phyloP scores from a whole-genome alignment of 176 grass and related monocot genomes.

The Calamus simplicifolius region DNA sequence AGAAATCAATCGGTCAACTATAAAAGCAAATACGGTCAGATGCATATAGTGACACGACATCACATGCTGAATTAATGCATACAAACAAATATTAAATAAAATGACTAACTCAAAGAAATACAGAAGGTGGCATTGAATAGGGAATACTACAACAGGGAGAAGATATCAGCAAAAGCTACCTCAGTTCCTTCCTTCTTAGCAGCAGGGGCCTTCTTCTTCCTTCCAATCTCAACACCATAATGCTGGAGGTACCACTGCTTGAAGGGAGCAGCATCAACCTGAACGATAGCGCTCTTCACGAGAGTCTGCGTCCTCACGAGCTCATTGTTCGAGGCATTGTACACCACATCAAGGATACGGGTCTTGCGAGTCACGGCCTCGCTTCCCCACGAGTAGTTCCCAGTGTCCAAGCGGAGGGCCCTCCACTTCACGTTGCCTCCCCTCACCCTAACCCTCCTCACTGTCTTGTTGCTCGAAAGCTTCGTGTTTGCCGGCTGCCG shows the following conservation, averaged over 20 bases:
- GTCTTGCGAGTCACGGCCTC: constrained; percentile 84
- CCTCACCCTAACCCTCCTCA: constrained; percentile 4
- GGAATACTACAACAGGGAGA: not conserved
- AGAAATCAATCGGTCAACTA: too few relatives aligned
- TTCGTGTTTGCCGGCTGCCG: constrained; percentile 9
- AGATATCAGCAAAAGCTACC: constrained; percentile 21
- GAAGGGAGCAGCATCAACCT: constrained; percentile 92
- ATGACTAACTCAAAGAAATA: too few relatives aligned
- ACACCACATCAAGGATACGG: constrained; percentile 80
- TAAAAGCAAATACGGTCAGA: too few relatives aligned
- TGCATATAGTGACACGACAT: too few relatives aligned
- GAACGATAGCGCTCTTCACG: constrained; percentile 79
- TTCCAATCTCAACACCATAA: constrained; percentile 81
- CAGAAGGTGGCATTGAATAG: not conserved
- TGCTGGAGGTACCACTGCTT: constrained; percentile 91
- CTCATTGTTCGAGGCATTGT: constrained; percentile 92
- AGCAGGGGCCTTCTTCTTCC: constrained; percentile 58
- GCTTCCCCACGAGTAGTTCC: constrained; percentile 90
- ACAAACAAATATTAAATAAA: too few relatives aligned
- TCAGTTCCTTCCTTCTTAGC: constrained; percentile 55
- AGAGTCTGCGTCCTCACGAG: constrained; percentile 92
- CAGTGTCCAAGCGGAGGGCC: constrained; percentile 72
- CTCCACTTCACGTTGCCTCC: constrained; percentile 12
- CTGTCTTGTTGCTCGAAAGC: constrained; percentile 9
- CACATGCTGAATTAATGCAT: too few relatives aligned